Conservation (phyloP, 352 stramenopile genomes). For the Elongisporangium undulatum region DNA sequence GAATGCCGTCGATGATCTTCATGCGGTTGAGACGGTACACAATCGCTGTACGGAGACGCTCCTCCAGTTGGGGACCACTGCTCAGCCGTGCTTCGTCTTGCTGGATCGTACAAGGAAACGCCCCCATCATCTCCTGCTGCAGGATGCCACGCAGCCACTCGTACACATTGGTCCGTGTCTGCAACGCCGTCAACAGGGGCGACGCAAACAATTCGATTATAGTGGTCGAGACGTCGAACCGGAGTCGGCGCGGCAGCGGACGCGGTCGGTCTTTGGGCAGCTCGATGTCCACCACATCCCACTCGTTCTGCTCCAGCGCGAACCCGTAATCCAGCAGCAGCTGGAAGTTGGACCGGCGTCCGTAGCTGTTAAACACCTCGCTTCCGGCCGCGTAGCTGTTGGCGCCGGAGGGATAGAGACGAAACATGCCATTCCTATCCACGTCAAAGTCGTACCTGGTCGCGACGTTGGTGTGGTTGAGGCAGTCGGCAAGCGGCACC, state of each 20-base stretch:
- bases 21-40: conserved; percentile 41
- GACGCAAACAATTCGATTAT: conserved; percentile 46
- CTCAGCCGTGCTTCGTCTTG: conserved; percentile 23
- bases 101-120: conserved; percentile 15
- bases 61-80: conserved; percentile 5
- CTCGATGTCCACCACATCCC: conserved; percentile 73
- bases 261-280: conserved; percentile 31
- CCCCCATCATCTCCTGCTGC: conserved; percentile 5
- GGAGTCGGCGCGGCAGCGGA: conserved; percentile 27
- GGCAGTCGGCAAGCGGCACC: conserved; percentile 90
- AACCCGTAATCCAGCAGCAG: conserved; percentile 94
- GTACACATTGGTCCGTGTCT: conserved; percentile 16
- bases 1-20: conserved; percentile 28
- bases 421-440: conserved; percentile 51
- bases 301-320: conserved; percentile 84
- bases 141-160: conserved; percentile 21
- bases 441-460: conserved; percentile 87
- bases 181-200: conserved; percentile 15
- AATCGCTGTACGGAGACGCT: conserved; percentile 34
- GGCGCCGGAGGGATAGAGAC: conserved; percentile 52
- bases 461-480: conserved; percentile 90
- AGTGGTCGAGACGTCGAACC: conserved; percentile 39
- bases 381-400: conserved; percentile 47
- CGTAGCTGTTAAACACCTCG: conserved; percentile 93
- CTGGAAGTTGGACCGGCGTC: conserved; percentile 80